Conservation (phyloP, 768 basidiomycete genomes). For the Rhizopogon salebrosus region DNA sequence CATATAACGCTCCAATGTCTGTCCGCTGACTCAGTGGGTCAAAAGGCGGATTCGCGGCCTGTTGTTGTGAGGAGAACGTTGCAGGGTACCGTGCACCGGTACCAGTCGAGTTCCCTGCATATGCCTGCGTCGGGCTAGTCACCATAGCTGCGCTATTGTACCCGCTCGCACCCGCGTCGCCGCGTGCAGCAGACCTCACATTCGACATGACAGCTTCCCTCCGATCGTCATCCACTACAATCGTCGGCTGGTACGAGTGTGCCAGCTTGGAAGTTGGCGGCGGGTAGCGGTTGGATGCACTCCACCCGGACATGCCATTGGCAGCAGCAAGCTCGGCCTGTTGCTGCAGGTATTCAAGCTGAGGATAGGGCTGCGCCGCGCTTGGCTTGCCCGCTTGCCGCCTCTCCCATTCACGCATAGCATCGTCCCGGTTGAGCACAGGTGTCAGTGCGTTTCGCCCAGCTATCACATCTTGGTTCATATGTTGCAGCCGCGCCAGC, state of each 20-base stretch:
- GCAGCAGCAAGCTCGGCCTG: constrained; percentile 80
- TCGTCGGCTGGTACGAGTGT: constrained; percentile 34
- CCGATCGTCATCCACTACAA: constrained; percentile 65
- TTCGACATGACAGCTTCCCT: constrained; percentile 80
- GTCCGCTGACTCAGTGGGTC: constrained; percentile 58
- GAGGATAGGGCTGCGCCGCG: constrained; percentile 78
- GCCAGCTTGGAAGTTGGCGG: constrained; percentile 28
- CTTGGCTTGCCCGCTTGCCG: constrained; percentile 69
- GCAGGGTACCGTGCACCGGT: constrained; percentile 52
- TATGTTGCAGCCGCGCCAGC: constrained; percentile 81
- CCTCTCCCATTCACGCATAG: constrained; percentile 94
- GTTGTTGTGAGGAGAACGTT: constrained; percentile 44
- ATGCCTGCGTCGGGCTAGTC: constrained; percentile 73
- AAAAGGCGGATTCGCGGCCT: constrained; percentile 39
- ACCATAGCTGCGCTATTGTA: constrained; percentile 51
- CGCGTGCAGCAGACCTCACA: constrained; percentile 59
- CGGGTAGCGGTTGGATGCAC: constrained; percentile 40
- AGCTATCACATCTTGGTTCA: constrained; percentile 77
- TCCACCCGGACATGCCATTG: constrained; percentile 58
- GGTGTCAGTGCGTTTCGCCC: constrained; percentile 86
- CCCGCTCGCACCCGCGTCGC: constrained; percentile 36
- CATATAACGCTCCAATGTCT: constrained; percentile 67
- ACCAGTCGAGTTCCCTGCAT: constrained; percentile 46
- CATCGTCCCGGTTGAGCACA: constrained; percentile 91
- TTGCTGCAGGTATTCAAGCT: constrained; percentile 88